These are phyloP conservation scores for Tarenaya hassleriana DNA, from an alignment of 345 rosid genomes.

Conservation along the genomic window DNA sequence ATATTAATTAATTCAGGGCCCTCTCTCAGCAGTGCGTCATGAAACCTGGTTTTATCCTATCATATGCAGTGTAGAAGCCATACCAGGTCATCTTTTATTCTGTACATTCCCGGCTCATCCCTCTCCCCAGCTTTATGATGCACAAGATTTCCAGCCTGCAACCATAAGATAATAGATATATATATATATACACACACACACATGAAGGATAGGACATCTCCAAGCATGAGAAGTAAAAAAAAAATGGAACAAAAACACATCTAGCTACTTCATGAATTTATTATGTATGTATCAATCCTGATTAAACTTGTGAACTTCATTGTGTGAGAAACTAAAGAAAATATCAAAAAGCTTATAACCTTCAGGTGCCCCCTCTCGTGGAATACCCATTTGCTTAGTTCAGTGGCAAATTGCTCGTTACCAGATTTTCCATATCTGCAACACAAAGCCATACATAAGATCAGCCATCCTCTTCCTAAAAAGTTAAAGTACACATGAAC, in stretches of 20 bases:
- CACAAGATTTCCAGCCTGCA: slow-evolving; percentile 47
- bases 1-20: too few relatives aligned
- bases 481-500: too few relatives aligned
- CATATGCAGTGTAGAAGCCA: slow-evolving; percentile 14
- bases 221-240: slow-evolving; percentile 6
- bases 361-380: slow-evolving; percentile 70
- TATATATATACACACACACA: too few relatives aligned
- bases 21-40: too few relatives aligned
- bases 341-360: slow-evolving; percentile 25
- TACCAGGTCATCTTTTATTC: slow-evolving; percentile 70
- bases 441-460: slow-evolving; percentile 10
- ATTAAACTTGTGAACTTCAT: neutral
- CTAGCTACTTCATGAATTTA: too few relatives aligned
- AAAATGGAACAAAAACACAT: too few relatives aligned
- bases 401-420: slow-evolving; percentile 62
- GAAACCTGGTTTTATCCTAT: too few relatives aligned
- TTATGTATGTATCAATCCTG: slow-evolving; percentile 4
- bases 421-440: slow-evolving; percentile 55
- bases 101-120: slow-evolving; percentile 51
- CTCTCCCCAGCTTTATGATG: slow-evolving; percentile 54
- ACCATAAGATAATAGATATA: slow-evolving; percentile 18
- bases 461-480: slow-evolving; percentile 4
- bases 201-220: slow-evolving; percentile 1
- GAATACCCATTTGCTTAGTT: slow-evolving; percentile 68
- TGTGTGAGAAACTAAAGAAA: slow-evolving; percentile 5